These are phyloP conservation scores for Lichtheimia ramosa DNA, from an alignment of 371 early-diverging fungal genomes.

Conservation along the genomic window DNA sequence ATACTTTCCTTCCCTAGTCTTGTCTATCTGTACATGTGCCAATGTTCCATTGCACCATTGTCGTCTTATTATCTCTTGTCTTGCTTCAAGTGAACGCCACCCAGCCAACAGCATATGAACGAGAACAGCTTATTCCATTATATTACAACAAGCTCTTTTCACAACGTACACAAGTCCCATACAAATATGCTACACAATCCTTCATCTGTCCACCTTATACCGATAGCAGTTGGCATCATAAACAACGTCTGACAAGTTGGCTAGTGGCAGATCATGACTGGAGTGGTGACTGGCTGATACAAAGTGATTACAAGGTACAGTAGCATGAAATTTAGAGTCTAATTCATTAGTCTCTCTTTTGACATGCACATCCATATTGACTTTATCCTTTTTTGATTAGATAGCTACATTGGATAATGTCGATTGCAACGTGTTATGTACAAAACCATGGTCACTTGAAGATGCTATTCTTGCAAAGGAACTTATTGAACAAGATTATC, in stretches of 20 bases:
- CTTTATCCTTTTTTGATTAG: conserved; percentile 10
- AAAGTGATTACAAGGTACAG: conserved; percentile 47
- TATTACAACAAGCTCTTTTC: conserved; percentile 47
- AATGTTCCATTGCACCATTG: neutral
- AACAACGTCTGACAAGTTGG: conserved; percentile 14
- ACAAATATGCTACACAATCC: conserved; percentile 26
- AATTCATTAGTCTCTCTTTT: neutral
- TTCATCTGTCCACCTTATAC: conserved; percentile 39
- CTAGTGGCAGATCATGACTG: conserved; percentile 39
- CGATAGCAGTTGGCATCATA: conserved; percentile 19
- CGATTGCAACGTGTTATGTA: conserved; percentile 43
- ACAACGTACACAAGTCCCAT: conserved; percentile 33
- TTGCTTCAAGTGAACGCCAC: neutral
- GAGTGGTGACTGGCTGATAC: conserved; percentile 36
- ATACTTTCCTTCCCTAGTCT: neutral
- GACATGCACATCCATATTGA: neutral
- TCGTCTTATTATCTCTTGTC: neutral
- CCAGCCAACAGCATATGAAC: conserved; percentile 18
- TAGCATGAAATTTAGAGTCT: neutral
- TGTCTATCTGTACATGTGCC: too few relatives aligned
- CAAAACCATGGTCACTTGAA: conserved; percentile 29
- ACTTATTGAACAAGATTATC: conserved; percentile 39
- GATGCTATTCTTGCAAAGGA: conserved; percentile 35
- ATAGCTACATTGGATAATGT: conserved; percentile 29
- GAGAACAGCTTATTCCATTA: conserved; percentile 34